Percentiles rank a stretch among this genome's conserved stretches.
Conservation (phyloP, 176 grass and related monocot species). For the Cenchrus fungigraminus region DNA sequence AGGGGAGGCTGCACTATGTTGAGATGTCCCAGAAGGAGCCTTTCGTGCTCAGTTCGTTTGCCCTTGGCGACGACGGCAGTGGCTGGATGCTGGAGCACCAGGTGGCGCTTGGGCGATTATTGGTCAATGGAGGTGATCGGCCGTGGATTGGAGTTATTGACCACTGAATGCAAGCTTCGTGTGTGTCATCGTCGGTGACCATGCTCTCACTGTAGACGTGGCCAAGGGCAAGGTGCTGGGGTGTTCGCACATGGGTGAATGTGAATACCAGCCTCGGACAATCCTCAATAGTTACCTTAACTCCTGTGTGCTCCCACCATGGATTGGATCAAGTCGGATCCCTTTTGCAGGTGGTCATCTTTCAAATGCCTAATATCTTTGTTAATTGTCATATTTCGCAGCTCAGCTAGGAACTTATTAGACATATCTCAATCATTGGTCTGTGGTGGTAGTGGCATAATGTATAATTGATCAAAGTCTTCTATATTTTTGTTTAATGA, state of each 20-base stretch:
- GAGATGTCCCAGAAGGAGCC: slow-evolving; percentile 26
- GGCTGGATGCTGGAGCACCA: slow-evolving; percentile 11
- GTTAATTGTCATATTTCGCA: too few species aligned
- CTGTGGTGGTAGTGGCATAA: too few species aligned
- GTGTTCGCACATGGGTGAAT: too few species aligned
- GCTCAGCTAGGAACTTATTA: too few species aligned
- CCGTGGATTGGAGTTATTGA: background rate
- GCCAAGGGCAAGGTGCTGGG: background rate
- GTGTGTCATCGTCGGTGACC: background rate
- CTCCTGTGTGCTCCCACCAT: slow-evolving; percentile 16
- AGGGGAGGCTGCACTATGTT: slow-evolving; percentile 28
- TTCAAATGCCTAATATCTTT: too few species aligned
- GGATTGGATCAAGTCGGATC: slow-evolving; percentile 15
- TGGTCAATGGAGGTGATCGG: background rate
- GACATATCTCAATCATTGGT: too few species aligned
- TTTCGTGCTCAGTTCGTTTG: slow-evolving; percentile 28
- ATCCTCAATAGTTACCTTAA: background rate
- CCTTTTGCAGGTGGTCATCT: slow-evolving; percentile 31
- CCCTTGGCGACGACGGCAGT: background rate
- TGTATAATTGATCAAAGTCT: too few species aligned
- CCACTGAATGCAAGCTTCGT: background rate
- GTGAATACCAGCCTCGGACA: too few species aligned
- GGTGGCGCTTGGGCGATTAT: slow-evolving; percentile 4
- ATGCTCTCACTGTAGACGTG: slow-evolving; percentile 18
- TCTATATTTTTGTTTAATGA: too few species aligned